Base-by-base conservation (phyloP, 306 rosid genomes). In the Vachellia collinsii region DNA sequence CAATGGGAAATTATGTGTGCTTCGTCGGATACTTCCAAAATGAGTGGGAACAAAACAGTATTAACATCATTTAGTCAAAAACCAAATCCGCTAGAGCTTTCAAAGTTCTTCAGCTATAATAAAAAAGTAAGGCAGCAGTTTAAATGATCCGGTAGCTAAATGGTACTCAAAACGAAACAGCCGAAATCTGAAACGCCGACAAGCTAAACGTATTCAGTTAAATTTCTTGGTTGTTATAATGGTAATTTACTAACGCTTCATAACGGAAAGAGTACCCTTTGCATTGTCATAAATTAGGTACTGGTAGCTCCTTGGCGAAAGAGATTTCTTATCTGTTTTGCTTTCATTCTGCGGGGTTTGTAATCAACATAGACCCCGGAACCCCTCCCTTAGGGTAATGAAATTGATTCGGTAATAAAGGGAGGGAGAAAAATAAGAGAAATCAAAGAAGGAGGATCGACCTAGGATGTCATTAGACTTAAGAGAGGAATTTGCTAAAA, bases 181-280 rank as follows among this genome's bases (percentile, higher is more conserved):
- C 66, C 48, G 19, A 83, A 74, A 79, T 75, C 76, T 69, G 77
- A 20, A 47, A 74, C 80, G 76, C 64, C 83, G 75, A 70, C 74
- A 25, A 56, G 41, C 47, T 6, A 7, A 78, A 65, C 58, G 39
- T 72, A 62, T 65, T 76, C 66, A 66, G 44, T n/a, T 70, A 70
- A 70, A 50, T 38, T 56, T 37, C 59, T 46, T 53, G 29, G 67
- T 56, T 46, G 62, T 58, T 46, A 65, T 65, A 46, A 29, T 66
- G 64, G 65, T 66, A 51, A 78, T 44, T 65, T 29, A 81, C 64
- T 7, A 22, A 67, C 42, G 64, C 69, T 82, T 76, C 74, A 70
- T 69, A 63, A 69, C 37, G 54, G 43, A 16, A 44, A 79, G 64
- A 78, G 23, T 48, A 78, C 79, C 76, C 62, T 65, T 51, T 14